Evolutionary conservation across 768 basidiomycete species (phyloP), one percentile per base, ranked within the genome.

Genomic region (Phylloporus sp.): DNA sequence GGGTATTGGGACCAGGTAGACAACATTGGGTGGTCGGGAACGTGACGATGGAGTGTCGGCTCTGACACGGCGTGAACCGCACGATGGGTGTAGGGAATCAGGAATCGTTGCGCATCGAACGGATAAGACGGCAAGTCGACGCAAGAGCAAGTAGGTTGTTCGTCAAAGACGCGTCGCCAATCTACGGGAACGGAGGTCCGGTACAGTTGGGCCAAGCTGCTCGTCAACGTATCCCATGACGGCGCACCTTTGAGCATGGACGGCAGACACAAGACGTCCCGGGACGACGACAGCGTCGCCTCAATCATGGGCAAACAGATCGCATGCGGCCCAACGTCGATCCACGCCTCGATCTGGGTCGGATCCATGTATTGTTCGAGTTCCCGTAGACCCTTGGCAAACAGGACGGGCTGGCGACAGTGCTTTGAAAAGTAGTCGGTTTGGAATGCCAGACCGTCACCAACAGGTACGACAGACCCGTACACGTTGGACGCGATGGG

Each of bases 301-400:
- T 71, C 73, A 9, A 88, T 57, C 75, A 84, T 76, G 0, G 82
- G 75, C 4, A 85, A 66, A 13, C 74, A 72, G 4, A 72, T 71
- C 0, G 77, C 66, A 50, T 85, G 81, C 10, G 85, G 82, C 2
- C 85, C 80, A 34, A 86, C 72, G 61, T 88, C 86, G 8, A 88
- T 68, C 79, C 80, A 86, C 0, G 70, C 71, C 33, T 70, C 70
- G 7, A 71, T 59, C 13, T 58, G 47, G 33, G 56, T 39, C 22
- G 68, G 48, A 14, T 59, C 61, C 11, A 61, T 20, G 13, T 47
- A 49, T 6, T 65, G 51, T 1, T 70, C 24, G 9, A 80, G 68
- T 1, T 72, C 63, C n/a, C 60, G 63, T 3, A 86, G 58, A 11
- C 78, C 78, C 21, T 69, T 67, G 13, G 73, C 66, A 54, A 85